phyloP scores from a whole-genome alignment of 371 early-diverging fungal genomes.

The Saksenaea oblongispora region DNA sequence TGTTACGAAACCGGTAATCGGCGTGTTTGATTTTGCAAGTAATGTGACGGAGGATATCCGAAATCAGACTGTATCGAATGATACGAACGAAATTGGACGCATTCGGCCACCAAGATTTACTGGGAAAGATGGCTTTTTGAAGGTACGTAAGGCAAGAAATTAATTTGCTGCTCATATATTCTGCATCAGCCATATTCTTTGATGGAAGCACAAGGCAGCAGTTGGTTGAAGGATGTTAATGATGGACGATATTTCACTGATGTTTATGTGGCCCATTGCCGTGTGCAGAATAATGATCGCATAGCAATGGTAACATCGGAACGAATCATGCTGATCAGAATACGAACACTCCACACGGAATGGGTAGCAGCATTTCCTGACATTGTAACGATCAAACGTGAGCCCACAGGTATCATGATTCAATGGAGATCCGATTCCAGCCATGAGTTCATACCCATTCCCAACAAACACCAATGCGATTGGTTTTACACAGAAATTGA shows the following conservation, averaged over 20 bases:
- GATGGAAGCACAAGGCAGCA: slow-evolving; percentile 88
- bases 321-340: slow-evolving; percentile 69
- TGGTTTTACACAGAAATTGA: slow-evolving; percentile 66
- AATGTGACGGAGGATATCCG: slow-evolving; percentile 79
- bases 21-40: slow-evolving; percentile 90
- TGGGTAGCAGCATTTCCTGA: slow-evolving; percentile 69
- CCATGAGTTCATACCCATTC: slow-evolving; percentile 63
- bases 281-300: slow-evolving; percentile 70
- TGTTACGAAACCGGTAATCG: slow-evolving; percentile 93
- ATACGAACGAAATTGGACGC: slow-evolving; percentile 68
- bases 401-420: slow-evolving; percentile 51
- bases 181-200: slow-evolving; percentile 66
- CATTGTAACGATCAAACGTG: slow-evolving; percentile 47
- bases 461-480: slow-evolving; percentile 56
- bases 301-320: slow-evolving; percentile 74
- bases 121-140: slow-evolving; percentile 76
- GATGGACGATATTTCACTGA: slow-evolving; percentile 81
- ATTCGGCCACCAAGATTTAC: slow-evolving; percentile 86
- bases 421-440: no score
- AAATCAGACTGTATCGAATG: slow-evolving; percentile 67
- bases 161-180: background rate
- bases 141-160: slow-evolving; percentile 17
- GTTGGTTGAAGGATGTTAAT: slow-evolving; percentile 84
- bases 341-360: slow-evolving; percentile 63
- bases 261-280: slow-evolving; percentile 84